Base-by-base conservation (phyloP, 1,139 yeast species). In the Saccharomycopsis hybrid region DNA sequence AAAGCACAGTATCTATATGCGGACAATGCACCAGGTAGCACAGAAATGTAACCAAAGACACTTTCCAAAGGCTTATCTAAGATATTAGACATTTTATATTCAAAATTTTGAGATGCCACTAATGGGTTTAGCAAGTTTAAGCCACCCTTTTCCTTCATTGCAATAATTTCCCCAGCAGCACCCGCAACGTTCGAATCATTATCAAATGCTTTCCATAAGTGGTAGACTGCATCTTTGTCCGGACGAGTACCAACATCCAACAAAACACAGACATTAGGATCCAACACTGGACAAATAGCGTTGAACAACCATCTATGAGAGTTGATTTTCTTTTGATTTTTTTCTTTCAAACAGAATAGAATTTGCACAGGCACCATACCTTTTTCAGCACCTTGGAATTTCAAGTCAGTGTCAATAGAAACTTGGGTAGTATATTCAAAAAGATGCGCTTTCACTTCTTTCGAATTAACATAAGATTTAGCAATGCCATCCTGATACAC, bases 401-500 rank as follows among this genome's bases (percentile, higher is more conserved):
- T 87, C 61, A 90, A 71, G 51, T 88, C 85, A 48, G 88, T 83
- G 62, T 90, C 95, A 49, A 87, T 74, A 1, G 95, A 84, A 7
- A 87, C 85, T 63, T 87, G 95, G 0, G 97, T 85, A 4, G 97
- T 89, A 63, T 90, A 86, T 68, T 92, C 98, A 62, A 89, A 92
- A 50, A 92, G 70, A 68, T 92, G 98, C 0, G 97, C 95, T 62
- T 84, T 80, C 37, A 92, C 98, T 51, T 84, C 85, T 59, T 85
- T 84, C 58, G 88, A 87, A 64, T 92, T 92, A 50, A 92, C 97
- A 57, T 77, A 85, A 36, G 95, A 90, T 63, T 95, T 84, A 46
- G 98, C 96, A 67, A 92, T 85, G 49, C 95, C 96, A 55, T 89
- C 97, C 65, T 92, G 98, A 65, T 87, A 92, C 46, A 94, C 86